Percentiles rank a stretch among this genome's conserved stretches.
Conservation (phyloP, 2,329 filamentous ascomycete genomes). For the Colletotrichum horii region DNA sequence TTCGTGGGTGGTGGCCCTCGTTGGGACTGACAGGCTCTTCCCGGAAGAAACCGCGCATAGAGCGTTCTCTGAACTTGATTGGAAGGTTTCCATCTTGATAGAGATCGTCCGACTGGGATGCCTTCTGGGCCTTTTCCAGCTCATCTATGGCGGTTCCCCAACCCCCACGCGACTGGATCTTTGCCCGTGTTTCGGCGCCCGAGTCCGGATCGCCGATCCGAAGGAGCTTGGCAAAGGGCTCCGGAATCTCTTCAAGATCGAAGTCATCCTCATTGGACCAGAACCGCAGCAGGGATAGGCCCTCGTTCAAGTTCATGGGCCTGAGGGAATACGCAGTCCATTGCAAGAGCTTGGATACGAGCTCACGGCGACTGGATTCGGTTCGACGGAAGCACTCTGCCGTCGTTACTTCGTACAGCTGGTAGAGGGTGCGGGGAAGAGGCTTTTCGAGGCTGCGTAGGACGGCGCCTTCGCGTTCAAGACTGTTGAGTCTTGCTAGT, state of each 20-base stretch:
- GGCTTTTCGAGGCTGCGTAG: constrained; percentile 30
- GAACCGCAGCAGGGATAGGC: constrained; percentile 25
- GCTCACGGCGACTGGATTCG: constrained; percentile 8
- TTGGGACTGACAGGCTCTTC: constrained; percentile 2
- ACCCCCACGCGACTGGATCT: neutral
- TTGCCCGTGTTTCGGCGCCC: constrained; percentile 23
- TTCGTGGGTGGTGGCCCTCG: neutral
- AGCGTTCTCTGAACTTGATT: constrained; percentile 33
- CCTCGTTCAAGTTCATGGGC: constrained; percentile 25
- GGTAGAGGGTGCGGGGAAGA: constrained; percentile 27
- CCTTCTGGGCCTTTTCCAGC: constrained; percentile 16
- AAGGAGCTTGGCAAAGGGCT: constrained; percentile 29
- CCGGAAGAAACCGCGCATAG: constrained; percentile 32
- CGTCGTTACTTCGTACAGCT: constrained; percentile 29
- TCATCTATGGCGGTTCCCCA: constrained; percentile 20
- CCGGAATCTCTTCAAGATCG: constrained; percentile 30
- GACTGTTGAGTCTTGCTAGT: constrained; percentile 30
- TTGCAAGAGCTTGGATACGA: constrained; percentile 27
- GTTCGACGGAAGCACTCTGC: constrained; percentile 30
- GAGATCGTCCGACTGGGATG: neutral
- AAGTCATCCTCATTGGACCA: constrained; percentile 23
- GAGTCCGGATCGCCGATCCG: constrained; percentile 27
- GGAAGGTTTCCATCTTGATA: constrained; percentile 31
- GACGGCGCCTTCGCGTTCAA: constrained; percentile 37
- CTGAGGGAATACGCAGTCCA: constrained; percentile 32